These are phyloP conservation scores for Septoria petroselini DNA, from an alignment of 2,329 filamentous ascomycete genomes.

Conservation along the genomic window DNA sequence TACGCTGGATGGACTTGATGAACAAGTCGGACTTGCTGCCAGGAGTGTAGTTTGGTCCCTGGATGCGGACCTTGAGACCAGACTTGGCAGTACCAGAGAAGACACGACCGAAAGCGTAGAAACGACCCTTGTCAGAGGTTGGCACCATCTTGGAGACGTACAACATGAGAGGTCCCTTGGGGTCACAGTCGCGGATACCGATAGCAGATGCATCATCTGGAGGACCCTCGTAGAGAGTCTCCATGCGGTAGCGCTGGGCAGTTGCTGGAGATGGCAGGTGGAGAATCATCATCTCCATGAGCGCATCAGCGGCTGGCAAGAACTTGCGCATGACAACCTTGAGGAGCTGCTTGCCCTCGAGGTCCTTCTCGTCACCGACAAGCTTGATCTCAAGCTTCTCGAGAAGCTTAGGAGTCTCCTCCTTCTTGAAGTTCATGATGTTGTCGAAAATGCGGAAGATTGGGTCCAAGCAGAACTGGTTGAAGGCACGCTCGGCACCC, in stretches of 20 bases:
- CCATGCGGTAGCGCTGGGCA: constrained; percentile 94
- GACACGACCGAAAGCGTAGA: constrained; percentile 99
- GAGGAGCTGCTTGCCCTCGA: constrained; percentile 95
- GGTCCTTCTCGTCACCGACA: constrained; percentile 75
- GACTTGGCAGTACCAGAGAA: constrained; percentile 97
- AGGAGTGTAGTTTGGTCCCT: constrained; percentile 97
- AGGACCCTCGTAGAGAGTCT: constrained; percentile 98
- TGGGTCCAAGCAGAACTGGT: constrained; percentile 98
- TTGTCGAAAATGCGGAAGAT: constrained; percentile 98
- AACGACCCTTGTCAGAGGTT: constrained; percentile 98
- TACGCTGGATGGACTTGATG: constrained; percentile 99
- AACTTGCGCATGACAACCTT: constrained; percentile 99
- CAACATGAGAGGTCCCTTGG: constrained; percentile 97
- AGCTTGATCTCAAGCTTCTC: constrained; percentile 97
- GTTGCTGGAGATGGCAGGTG: constrained; percentile 95
- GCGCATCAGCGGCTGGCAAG: constrained; percentile 94
- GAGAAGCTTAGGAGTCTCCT: constrained; percentile 77
- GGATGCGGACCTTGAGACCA: constrained; percentile 99
- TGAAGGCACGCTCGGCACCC: constrained; percentile 98
- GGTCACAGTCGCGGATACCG: constrained; percentile 96
- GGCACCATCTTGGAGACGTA: constrained; percentile 99
- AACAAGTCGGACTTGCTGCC: constrained; percentile 99
- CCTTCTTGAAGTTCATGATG: constrained; percentile 99
- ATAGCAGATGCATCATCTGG: constrained; percentile 86
- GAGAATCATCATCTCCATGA: constrained; percentile 99